Evolutionary conservation across 441 rosid genomes (phyloP).

Genomic region (Aleurites moluccanus): DNA sequence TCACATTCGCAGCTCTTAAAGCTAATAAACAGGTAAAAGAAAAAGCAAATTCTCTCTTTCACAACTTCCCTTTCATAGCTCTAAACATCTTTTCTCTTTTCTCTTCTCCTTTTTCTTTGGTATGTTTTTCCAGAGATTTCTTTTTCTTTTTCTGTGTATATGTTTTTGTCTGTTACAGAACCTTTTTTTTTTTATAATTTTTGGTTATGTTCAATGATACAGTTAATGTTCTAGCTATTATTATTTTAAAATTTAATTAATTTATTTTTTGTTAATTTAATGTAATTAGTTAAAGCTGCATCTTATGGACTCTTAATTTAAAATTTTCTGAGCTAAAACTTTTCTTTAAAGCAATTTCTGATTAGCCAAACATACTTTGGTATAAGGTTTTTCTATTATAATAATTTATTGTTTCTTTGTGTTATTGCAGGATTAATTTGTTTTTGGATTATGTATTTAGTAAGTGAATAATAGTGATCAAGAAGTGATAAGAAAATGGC

Average conservation of each 20-base stretch:
- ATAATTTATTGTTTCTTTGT: neutral
- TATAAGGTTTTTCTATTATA: neutral
- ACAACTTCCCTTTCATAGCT: neutral
- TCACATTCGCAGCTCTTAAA: too few relatives aligned
- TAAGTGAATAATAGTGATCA: slow-evolving; percentile 20
- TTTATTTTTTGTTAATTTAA: neutral
- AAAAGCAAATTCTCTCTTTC: neutral
- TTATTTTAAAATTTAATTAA: neutral
- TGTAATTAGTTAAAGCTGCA: neutral
- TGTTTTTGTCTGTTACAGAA: neutral
- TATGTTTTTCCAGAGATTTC: neutral
- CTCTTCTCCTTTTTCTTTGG: neutral
- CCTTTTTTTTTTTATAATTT: neutral
- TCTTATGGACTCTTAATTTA: neutral
- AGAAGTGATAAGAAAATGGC: slow-evolving; percentile 47
- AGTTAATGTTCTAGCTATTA: neutral
- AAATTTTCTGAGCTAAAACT: neutral
- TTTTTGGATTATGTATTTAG: slow-evolving; percentile 24
- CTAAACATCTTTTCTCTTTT: neutral
- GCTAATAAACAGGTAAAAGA: too few relatives aligned
- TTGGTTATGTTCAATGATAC: neutral
- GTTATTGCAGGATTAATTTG: slow-evolving; percentile 27
- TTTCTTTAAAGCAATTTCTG: neutral
- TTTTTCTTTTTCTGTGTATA: neutral
- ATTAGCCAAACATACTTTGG: neutral